These are phyloP conservation scores for Penicillium verrucosum DNA, from an alignment of 2,329 filamentous ascomycete species.

Conservation along the genomic window DNA sequence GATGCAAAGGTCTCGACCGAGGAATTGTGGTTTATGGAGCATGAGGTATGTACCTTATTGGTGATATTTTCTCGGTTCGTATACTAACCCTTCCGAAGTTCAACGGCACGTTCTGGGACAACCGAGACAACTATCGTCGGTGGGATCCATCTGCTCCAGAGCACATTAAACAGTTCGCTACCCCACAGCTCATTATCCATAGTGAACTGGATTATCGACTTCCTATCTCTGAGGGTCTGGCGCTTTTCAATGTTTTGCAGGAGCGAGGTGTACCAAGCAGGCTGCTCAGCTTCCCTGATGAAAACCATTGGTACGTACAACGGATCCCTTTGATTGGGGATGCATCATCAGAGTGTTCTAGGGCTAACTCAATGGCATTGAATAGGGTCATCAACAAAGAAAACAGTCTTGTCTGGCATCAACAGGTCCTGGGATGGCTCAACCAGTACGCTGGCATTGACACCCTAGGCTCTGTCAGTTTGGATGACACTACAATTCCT, in stretches of 20 bases:
- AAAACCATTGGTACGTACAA: constrained; percentile 54
- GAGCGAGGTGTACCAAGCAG: constrained; percentile 69
- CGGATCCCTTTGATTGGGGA: neutral
- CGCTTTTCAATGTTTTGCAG: constrained; percentile 79
- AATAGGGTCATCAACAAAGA: constrained; percentile 75
- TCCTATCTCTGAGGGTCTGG: constrained; percentile 72
- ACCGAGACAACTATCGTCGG: constrained; percentile 61
- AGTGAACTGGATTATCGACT: constrained; percentile 83
- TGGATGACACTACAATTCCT: constrained; percentile 33
- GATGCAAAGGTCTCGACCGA: constrained; percentile 50
- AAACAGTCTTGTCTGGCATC: constrained; percentile 86
- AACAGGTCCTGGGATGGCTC: constrained; percentile 73
- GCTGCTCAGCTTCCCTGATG: constrained; percentile 74
- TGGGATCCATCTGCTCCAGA: constrained; percentile 63
- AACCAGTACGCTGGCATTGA: constrained; percentile 49
- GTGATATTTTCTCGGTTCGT: neutral
- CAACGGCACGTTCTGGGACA: constrained; percentile 50
- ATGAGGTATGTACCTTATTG: constrained; percentile 32
- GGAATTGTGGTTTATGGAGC: constrained; percentile 53
- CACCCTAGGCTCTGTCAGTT: constrained; percentile 30
- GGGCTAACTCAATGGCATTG: neutral
- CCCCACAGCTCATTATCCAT: constrained; percentile 81
- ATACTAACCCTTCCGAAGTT: constrained; percentile 32
- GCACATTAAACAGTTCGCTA: constrained; percentile 66
- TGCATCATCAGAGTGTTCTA: neutral